Evolutionary conservation across 192 early-diverging fungal genomes (phyloP), one percentile per base, ranked within the genome.

Genomic region (Umbelopsis ramanniana): DNA sequence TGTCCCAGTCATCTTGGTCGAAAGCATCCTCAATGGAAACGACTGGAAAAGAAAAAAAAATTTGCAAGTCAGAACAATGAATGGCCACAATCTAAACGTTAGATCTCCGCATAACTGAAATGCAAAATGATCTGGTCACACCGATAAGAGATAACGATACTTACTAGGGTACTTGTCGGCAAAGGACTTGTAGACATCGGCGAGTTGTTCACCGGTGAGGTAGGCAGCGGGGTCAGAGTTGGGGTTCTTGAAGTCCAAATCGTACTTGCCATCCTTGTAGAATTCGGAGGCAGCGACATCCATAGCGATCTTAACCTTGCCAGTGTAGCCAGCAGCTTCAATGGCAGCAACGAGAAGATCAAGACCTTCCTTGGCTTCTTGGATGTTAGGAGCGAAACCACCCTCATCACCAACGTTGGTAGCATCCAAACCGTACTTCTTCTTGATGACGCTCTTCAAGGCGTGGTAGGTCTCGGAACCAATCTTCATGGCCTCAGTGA

Each of bases 331-430:
- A 74, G 97, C 96, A 78, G 91, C 89, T 55, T 85, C 92, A 75
- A 99, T 99, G 73, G 97, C 96, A 53, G 85, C 75, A 76, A 88
- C 87, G 50, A 99, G 84, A 54, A 99, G 89, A 74, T 97, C 92
- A 67, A 99, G 93, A 80, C 96, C 97, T 84, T 99, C 97, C 72
- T 88, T 86, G 90, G 91, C 94, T 77, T 96, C 93, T 86, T 97
- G 94, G 78, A 99, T 98, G 89, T 97, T 97, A 81, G 97, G 97
- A 54, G 97, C 97, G 79, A 98, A 99, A 72, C 97, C 97, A 81
- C 97, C 97, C 87, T 99, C 97, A 79, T 99, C 97, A 83, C 97
- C 97, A 68, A 99, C 97, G 83, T 97, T 97, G 84, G 94, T 95
- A 79, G 97, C 97, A 83, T 98, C 97, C 83, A 93, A 93, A 71